phyloP scores from a whole-genome alignment of 352 stramenopile species.

The Phytopythium vexans region DNA sequence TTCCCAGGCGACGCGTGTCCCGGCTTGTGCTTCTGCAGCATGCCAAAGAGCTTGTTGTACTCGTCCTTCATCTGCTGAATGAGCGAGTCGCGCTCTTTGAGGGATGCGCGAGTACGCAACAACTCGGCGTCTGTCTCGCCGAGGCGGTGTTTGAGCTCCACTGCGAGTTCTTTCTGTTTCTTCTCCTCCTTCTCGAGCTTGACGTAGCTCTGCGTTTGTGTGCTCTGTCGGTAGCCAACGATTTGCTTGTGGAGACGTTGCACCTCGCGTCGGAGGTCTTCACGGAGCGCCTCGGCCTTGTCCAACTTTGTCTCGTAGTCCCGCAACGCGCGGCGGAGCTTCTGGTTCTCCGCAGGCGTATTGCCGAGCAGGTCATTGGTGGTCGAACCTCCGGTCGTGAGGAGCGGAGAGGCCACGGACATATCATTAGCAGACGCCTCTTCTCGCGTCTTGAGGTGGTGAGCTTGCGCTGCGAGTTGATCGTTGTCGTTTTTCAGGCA shows the following conservation, averaged over 20 bases:
- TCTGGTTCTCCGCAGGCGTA: slow-evolving; percentile 50
- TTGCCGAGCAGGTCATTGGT: slow-evolving; percentile 1
- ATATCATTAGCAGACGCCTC: not conserved
- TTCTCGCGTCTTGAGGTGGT: slow-evolving; percentile 1
- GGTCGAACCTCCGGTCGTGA: not conserved
- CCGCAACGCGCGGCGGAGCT: slow-evolving; percentile 40
- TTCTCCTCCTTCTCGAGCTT: slow-evolving; percentile 54
- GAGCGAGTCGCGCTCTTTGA: slow-evolving; percentile 53
- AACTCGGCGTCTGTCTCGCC: slow-evolving; percentile 46
- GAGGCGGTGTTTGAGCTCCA: slow-evolving; percentile 23
- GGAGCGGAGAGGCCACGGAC: too few species aligned
- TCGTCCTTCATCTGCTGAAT: slow-evolving; percentile 65
- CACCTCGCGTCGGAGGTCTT: slow-evolving; percentile 34
- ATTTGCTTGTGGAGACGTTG: slow-evolving; percentile 59
- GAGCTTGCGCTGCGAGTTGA: not conserved
- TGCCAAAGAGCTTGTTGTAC: slow-evolving; percentile 68
- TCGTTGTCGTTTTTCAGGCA: slow-evolving; percentile 1
- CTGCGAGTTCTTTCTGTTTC: slow-evolving; percentile 20
- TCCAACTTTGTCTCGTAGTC: slow-evolving; percentile 51
- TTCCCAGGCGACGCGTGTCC: slow-evolving; percentile 17
- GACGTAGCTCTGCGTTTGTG: slow-evolving; percentile 40
- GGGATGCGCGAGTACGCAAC: slow-evolving; percentile 34
- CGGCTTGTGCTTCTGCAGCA: slow-evolving; percentile 62
- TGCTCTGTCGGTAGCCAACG: slow-evolving; percentile 40
- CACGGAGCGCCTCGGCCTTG: slow-evolving; percentile 34